These are phyloP conservation scores for Adansonia madagascariensis DNA, from an alignment of 441 rosid species.

Conservation along the genomic window DNA sequence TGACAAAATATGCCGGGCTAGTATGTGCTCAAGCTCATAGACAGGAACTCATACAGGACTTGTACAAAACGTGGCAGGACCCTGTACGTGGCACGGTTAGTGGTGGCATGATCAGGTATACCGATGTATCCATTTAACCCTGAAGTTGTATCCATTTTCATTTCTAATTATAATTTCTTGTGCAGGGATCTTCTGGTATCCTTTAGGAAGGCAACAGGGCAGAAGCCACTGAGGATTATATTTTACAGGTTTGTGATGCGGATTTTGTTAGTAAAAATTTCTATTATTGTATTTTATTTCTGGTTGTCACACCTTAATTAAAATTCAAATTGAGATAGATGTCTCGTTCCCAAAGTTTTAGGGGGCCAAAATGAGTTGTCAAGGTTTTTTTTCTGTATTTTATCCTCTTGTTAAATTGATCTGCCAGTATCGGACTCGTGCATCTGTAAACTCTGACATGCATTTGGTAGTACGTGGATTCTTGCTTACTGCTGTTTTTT, in stretches of 20 bases:
- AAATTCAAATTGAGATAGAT: slow-evolving; percentile 10
- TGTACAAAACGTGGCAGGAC: slow-evolving; percentile 96
- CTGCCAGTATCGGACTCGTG: not conserved
- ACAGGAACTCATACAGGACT: slow-evolving; percentile 95
- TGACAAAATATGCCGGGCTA: slow-evolving; percentile 92
- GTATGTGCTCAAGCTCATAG: slow-evolving; percentile 99
- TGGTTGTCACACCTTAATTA: not conserved
- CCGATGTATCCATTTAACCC: not conserved
- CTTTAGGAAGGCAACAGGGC: slow-evolving; percentile 94
- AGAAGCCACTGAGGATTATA: slow-evolving; percentile 89
- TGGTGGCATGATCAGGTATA: slow-evolving; percentile 97
- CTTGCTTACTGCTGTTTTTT: not conserved
- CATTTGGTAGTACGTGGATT: not conserved
- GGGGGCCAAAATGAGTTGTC: not conserved
- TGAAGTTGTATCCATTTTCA: not conserved
- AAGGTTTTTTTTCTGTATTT: not conserved
- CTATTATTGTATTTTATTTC: not conserved
- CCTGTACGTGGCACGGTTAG: slow-evolving; percentile 92
- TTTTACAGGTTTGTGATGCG: slow-evolving; percentile 71
- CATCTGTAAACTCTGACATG: not conserved
- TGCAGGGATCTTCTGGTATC: slow-evolving; percentile 90
- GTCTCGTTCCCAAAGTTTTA: not conserved
- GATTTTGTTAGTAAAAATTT: slow-evolving; percentile 4
- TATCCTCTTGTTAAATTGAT: not conserved
- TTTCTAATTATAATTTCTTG: slow-evolving; percentile 21